phyloP scores from a whole-genome alignment of 768 basidiomycete genomes.

The Boletus pseudo-olivaceus region DNA sequence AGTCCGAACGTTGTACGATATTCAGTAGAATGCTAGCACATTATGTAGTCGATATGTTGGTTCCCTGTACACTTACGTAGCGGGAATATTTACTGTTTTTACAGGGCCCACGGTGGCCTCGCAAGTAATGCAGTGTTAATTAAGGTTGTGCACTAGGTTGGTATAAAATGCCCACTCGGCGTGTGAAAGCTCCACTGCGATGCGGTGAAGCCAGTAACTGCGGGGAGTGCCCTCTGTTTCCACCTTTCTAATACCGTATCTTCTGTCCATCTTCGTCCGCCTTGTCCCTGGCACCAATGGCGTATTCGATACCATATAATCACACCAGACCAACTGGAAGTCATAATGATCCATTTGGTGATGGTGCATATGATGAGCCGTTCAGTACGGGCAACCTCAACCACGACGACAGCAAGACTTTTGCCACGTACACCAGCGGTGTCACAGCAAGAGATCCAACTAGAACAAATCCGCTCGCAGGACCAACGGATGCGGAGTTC shows the following conservation, averaged over 20 bases:
- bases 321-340: conserved; percentile 8
- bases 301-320: conserved; percentile 11
- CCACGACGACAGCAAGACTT: conserved; percentile 19
- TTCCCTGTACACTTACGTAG: no score
- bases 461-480: neutral
- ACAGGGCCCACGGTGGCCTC: no score
- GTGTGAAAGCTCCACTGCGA: conserved; percentile 16
- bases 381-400: conserved; percentile 11
- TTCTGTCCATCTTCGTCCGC: conserved; percentile 5
- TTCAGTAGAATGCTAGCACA: neutral
- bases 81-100: no score
- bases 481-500: conserved; percentile 21
- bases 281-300: conserved; percentile 28
- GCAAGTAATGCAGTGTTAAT: no score
- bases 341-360: conserved; percentile 26
- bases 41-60: neutral
- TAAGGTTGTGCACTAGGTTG: neutral
- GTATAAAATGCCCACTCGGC: conserved; percentile 1
- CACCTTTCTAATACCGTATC: neutral
- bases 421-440: conserved; percentile 22
- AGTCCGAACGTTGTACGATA: neutral
- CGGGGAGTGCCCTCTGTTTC: neutral
- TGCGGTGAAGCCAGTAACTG: neutral
- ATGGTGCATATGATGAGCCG: conserved; percentile 22
- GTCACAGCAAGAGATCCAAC: conserved; percentile 12